Conservation (phyloP, 2,329 filamentous ascomycete species). For the Pyrenochaeta sp. region DNA sequence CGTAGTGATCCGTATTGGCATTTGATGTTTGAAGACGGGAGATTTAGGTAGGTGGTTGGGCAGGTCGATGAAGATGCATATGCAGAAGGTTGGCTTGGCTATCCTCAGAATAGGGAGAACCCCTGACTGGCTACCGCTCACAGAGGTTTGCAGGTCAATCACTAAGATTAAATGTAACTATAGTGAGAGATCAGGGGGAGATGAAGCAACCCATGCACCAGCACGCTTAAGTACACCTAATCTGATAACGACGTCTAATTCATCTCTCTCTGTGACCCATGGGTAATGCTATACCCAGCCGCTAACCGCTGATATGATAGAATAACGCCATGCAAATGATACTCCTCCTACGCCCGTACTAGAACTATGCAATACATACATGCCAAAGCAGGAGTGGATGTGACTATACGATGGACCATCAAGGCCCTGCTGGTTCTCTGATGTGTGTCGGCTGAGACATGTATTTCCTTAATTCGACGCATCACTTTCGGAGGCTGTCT, state of each 20-base stretch:
- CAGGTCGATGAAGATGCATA: too few species aligned
- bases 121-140: too few species aligned
- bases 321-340: conserved; percentile 22
- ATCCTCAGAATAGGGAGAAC: too few species aligned
- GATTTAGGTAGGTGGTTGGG: neutral
- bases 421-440: neutral
- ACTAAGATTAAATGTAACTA: too few species aligned
- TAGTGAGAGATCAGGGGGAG: neutral
- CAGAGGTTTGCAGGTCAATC: neutral
- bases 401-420: neutral
- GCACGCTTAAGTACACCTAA: neutral
- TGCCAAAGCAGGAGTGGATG: neutral
- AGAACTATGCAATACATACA: conserved; percentile 19
- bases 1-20: neutral
- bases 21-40: neutral
- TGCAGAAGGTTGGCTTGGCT: too few species aligned
- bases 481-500: neutral
- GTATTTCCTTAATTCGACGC: neutral
- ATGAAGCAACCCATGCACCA: neutral
- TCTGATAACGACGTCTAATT: conserved; percentile 5
- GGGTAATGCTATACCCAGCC: conserved; percentile 18
- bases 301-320: conserved; percentile 23
- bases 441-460: neutral
- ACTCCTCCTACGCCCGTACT: conserved; percentile 13
- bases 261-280: conserved; percentile 7